Conservation (phyloP, 2,329 filamentous ascomycete species). For the Aspergillus luchuensis region DNA sequence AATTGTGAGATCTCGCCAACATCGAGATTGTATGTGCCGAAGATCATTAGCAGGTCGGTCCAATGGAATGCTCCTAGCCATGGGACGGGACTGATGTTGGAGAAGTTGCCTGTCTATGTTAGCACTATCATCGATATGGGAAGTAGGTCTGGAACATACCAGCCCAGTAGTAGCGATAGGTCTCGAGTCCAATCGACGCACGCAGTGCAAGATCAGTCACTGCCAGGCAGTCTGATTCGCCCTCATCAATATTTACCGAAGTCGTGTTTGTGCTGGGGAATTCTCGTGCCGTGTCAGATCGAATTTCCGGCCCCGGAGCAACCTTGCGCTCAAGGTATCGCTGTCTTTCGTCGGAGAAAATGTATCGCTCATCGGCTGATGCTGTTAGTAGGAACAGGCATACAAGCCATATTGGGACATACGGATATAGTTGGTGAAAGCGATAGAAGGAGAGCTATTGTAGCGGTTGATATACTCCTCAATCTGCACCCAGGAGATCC, state of each 20-base stretch:
- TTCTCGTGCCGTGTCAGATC: constrained; percentile 19
- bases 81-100: constrained; percentile 41
- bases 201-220: constrained; percentile 13
- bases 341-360: constrained; percentile 28
- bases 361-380: constrained; percentile 28
- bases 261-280: constrained; percentile 21
- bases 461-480: constrained; percentile 31
- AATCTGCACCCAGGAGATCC: constrained; percentile 28
- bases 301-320: constrained; percentile 22
- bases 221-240: constrained; percentile 13
- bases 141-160: constrained; percentile 28
- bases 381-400: neutral
- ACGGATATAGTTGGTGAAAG: constrained; percentile 20
- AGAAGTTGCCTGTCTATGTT: constrained; percentile 26
- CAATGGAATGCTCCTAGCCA: constrained; percentile 50
- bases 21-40: constrained; percentile 21
- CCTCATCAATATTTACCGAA: constrained; percentile 2
- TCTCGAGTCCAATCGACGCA: constrained; percentile 20
- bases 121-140: rapidly evolving
- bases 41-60: constrained; percentile 27
- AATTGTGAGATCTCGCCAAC: constrained; percentile 13
- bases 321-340: neutral
- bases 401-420: neutral
- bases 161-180: constrained; percentile 46
- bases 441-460: constrained; percentile 22